Evolutionary conservation across 306 rosid genomes (phyloP), one percentile per base, ranked within the genome.

Genomic region (Adenanthera pavonina): DNA sequence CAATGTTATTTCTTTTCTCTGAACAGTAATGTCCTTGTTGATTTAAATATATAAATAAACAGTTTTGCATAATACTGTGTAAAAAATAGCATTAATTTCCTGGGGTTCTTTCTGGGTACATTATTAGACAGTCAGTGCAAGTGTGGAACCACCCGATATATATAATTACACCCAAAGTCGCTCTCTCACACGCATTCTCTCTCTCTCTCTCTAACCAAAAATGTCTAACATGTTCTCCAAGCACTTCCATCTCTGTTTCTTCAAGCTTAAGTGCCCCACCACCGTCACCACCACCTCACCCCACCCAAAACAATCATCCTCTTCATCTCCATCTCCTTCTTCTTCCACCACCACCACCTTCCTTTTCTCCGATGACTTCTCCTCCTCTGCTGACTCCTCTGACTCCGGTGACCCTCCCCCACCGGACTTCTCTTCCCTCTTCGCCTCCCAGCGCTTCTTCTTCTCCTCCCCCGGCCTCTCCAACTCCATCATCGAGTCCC

Each of bases 391-490:
- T 10, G 35, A n/a, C 53, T 70, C 67, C 64, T 70, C 67, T 56
- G 71, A 70, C 51, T 82, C 90, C 49, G 78, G 65, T 11, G 56
- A 20, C 8, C 86, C 78, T 52, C 78, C 86, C 4, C 87, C 86
- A 3, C 94, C 93, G 0, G 97, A 95, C 84, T 87, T 95, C 8
- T 87, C 97, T 40, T 75, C 98, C 79, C 48, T 88, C 77, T 89
- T 83, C 34, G 87, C 98, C 43, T 95, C 97, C 46, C 88, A 85
- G 33, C 91, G 99, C 16, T 90, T 95, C 90, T 95, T 95, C 91
- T 87, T 92, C 92, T 95, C 99, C 78, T 89, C 97, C 47, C 99
- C 99, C 0, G 99, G 99, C 57, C 72, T 14, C 72, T 93, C 99
- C 66, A 96, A 96, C 81, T 93, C 99, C 89, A 92, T 96, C 62